Evolutionary conservation across 768 basidiomycete genomes (phyloP), one percentile per base, ranked within the genome.

Genomic region (Termitomyces bulborhizus): DNA sequence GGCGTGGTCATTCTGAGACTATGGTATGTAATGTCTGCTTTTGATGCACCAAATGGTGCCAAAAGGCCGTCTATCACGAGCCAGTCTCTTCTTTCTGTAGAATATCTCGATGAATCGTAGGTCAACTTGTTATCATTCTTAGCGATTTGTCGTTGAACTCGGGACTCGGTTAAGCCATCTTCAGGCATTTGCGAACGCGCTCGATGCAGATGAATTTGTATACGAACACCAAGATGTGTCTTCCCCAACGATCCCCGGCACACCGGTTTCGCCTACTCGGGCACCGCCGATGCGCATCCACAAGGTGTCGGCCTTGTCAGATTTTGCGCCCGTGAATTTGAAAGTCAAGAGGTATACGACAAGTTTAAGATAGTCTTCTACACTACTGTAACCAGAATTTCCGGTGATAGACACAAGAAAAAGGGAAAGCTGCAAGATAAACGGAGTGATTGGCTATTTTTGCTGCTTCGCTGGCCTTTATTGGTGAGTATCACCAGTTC

Each of bases 271-370:
- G 11, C 60, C 59, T 48, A 59, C 68, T 60, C 4, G 52, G 46
- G 57, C 69, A 61, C 37, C 54, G 26, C 44, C 44, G 24, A 64
- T 63, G 6, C 84, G 89, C 16, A 79, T 91, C 24, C 79, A 83
- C 65, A 93, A 91, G 70, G 83, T 95, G 6, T 84, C 88, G 49
- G 90, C 91, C 1, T 71, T 92, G 48, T 88, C 85, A 1, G 93
- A 95, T 66, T 93, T 92, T 62, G 91, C 94, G 5, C 97, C 96
- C 0, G 83, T 98, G 26, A 91, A 97, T 66, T 71, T 92, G 60
- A 86, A 77, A 65, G 85, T 98, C 18, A 86, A 82, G 67, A 83
- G 80, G 91, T 91, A 73, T 58, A 44, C 32, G 26, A 40, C 46
- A 29, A 21, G n/a, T 24, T 56, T 37, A 27, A 11, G 15, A 41